Evolutionary conservation across 139 green algal species (phyloP), one percentile per base, ranked within the genome.

Genomic region (Chloropicon primus): DNA sequence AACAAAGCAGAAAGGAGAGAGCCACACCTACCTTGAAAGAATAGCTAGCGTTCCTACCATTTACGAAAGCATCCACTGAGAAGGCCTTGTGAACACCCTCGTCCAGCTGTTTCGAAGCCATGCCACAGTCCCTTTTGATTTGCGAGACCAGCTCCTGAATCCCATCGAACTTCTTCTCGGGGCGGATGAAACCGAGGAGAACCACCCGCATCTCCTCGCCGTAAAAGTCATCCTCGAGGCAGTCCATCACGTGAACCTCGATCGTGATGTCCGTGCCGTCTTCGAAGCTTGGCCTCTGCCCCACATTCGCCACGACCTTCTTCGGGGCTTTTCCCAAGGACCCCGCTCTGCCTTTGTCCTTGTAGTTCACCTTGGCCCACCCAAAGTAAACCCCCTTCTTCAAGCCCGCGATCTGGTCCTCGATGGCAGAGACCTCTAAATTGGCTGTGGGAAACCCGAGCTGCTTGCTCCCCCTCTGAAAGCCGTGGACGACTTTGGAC

Each of bases 261-360:
- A 76, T 28, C 2, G 73, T 53, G 23, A 76, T 2, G 23, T 28
- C 73, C 23, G 73, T 53, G 2, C 73, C 73, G 73, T 76, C 73
- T 2, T 29, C 73, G 73, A 76, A 54, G 25, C 25, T 76, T 2
- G 73, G 73, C 23, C 73, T 27, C 73, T 53, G 23, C 23, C 73
- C 73, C 23, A 76, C 73, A 25, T 76, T 76, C 73, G 53, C 28
- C 24, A 76, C 73, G 24, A n/a, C 28, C 73, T n/a, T 41, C 73
- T 25, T 76, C 73, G 25, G n/a, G 2, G 25, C n/a, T 27, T 2
- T 29, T 2, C 24, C 25, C 17, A 27, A 25, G 2, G 2, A 27
- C 23, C 71, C 5, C 3, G 5, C 23, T 5, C 23, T 3, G 3
- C 3, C 23, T 5, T 25, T 25, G 71, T 26, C 24, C 23, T 26